phyloP scores from a whole-genome alignment of 2,329 filamentous ascomycete species.

The Microcyclospora pomicola region DNA sequence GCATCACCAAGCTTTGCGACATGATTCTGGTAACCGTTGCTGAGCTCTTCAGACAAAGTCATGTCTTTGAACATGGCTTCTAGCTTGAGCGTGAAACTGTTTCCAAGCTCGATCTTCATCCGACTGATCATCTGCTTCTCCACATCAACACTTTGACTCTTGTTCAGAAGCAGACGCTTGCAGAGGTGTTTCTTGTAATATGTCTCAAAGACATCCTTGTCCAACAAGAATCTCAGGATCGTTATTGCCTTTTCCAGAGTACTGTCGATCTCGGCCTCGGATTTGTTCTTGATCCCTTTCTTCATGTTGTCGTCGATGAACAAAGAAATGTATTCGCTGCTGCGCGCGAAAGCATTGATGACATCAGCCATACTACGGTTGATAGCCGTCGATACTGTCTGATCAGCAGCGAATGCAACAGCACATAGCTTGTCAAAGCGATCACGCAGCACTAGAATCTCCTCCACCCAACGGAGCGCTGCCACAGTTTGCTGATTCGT shows the following conservation, averaged over 20 bases:
- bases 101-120: constrained; percentile 94
- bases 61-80: constrained; percentile 99
- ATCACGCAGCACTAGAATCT: constrained; percentile 70
- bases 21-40: constrained; percentile 59
- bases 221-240: constrained; percentile 72
- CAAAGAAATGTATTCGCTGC: constrained; percentile 84
- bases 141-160: constrained; percentile 78
- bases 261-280: constrained; percentile 69
- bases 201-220: constrained; percentile 88
- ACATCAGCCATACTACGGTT: constrained; percentile 83
- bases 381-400: constrained; percentile 65
- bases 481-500: constrained; percentile 70
- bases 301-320: constrained; percentile 97
- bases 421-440: constrained; percentile 76
- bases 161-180: constrained; percentile 71
- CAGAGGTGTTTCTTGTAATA: constrained; percentile 98
- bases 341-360: constrained; percentile 73
- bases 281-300: constrained; percentile 84
- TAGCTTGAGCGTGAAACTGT: constrained; percentile 81
- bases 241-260: constrained; percentile 82
- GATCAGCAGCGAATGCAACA: constrained; percentile 59
- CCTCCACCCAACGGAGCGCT: constrained; percentile 90
- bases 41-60: constrained; percentile 72
- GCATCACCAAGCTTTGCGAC: constrained; percentile 44
- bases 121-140: constrained; percentile 92